These are phyloP conservation scores for Candida wancherniae DNA, from an alignment of 805 yeast species.

Conservation along the genomic window DNA sequence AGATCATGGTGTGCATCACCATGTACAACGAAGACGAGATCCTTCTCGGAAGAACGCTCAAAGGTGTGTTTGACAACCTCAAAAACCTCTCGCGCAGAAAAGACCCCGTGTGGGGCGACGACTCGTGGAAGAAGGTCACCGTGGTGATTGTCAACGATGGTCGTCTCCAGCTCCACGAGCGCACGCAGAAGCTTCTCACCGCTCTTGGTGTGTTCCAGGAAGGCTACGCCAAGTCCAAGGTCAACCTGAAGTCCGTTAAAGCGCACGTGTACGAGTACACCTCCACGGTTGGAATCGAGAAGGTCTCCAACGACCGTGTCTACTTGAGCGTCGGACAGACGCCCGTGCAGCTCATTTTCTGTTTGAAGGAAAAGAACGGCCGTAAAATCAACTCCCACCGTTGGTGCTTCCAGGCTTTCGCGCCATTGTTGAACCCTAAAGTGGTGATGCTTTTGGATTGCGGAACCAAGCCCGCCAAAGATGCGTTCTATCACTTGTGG, in stretches of 20 bases:
- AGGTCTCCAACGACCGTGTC: conserved; percentile 54
- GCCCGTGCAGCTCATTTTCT: conserved; percentile 86
- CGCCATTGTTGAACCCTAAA: conserved; percentile 74
- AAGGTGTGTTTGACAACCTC: conserved; percentile 84
- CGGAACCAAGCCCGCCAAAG: conserved; percentile 86
- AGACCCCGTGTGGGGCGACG: conserved; percentile 83
- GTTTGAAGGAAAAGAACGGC: conserved; percentile 83
- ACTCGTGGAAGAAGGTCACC: conserved; percentile 91
- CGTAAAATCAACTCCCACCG: conserved; percentile 93
- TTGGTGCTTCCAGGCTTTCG: conserved; percentile 94
- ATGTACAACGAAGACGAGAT: conserved; percentile 88
- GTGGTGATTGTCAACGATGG: conserved; percentile 92
- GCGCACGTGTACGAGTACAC: conserved; percentile 94
- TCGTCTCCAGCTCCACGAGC: conserved; percentile 72
- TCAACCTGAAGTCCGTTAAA: conserved; percentile 74
- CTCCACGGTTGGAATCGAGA: conserved; percentile 79
- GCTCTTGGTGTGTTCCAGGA: conserved; percentile 92
- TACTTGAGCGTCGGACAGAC: conserved; percentile 61
- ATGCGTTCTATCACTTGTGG: conserved; percentile 88
- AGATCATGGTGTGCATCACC: conserved; percentile 78
- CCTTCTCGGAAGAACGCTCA: conserved; percentile 75
- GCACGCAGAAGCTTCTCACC: conserved; percentile 74
- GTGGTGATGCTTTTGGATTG: conserved; percentile 85
- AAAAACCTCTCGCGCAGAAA: conserved; percentile 63
- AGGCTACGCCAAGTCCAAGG: conserved; percentile 89